phyloP scores from a whole-genome alignment of 768 basidiomycete species.

The Tricholoma terreum region DNA sequence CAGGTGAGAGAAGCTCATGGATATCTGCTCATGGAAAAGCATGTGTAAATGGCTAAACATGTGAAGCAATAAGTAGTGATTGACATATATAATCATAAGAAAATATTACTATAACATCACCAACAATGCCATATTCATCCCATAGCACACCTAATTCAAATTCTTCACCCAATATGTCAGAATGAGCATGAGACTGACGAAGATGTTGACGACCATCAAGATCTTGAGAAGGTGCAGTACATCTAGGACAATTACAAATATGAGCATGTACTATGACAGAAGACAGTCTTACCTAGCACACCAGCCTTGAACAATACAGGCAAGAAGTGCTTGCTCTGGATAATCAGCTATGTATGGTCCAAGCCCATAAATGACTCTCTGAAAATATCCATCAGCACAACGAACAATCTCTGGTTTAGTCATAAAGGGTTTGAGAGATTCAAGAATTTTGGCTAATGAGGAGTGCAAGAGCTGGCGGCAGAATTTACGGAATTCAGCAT shows the following conservation, averaged over 20 bases:
- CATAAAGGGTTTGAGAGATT: conserved; percentile 20
- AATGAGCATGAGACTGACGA: conserved; percentile 12
- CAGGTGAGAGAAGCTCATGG: conserved; percentile 24
- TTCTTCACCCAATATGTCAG: conserved; percentile 14
- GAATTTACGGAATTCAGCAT: conserved; percentile 15
- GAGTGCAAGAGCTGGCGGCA: conserved; percentile 18
- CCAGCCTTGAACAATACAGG: conserved; percentile 22
- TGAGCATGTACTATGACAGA: not conserved
- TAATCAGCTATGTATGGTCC: conserved; percentile 29
- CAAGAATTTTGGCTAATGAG: conserved; percentile 13
- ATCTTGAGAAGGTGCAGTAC: conserved; percentile 11
- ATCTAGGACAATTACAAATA: conserved; percentile 3
- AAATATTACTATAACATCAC: conserved; percentile 22
- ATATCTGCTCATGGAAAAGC: conserved; percentile 27
- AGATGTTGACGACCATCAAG: conserved; percentile 18
- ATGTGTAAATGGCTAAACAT: conserved; percentile 27
- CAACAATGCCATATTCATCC: conserved; percentile 25
- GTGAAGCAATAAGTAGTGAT: not conserved
- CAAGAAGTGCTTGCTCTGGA: conserved; percentile 21
- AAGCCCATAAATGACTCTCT: conserved; percentile 21
- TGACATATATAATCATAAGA: not conserved
- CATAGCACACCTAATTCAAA: conserved; percentile 18
- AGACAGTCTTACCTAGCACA: conserved; percentile 21
- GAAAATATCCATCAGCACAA: conserved; percentile 24
- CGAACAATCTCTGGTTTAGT: conserved; percentile 16